phyloP scores from a whole-genome alignment of 2,329 filamentous ascomycete genomes.

The Aspergillus pseudotamarii region DNA sequence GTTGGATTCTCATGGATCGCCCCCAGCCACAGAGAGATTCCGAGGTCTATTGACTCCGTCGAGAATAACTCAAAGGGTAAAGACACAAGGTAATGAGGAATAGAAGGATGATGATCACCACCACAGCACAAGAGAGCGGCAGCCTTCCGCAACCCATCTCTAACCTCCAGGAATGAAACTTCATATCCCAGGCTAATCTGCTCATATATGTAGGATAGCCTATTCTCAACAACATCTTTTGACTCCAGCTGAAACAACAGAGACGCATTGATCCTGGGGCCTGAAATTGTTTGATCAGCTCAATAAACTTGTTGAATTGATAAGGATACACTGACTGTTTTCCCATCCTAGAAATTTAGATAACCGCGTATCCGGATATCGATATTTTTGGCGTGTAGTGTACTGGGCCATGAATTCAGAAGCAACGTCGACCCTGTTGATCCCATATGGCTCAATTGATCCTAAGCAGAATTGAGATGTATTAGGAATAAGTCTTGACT shows the following conservation, averaged over 20 bases:
- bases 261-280: constrained; percentile 10
- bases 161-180: constrained; percentile 73
- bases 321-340: constrained; percentile 18
- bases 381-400: constrained; percentile 93
- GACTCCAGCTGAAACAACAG: constrained; percentile 20
- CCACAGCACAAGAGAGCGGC: constrained; percentile 83
- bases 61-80: constrained; percentile 94
- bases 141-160: constrained; percentile 79
- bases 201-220: constrained; percentile 72
- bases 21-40: constrained; percentile 93
- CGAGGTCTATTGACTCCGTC: constrained; percentile 92
- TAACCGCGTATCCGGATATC: constrained; percentile 72
- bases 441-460: constrained; percentile 75
- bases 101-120: constrained; percentile 72
- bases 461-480: constrained; percentile 27
- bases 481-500: neutral
- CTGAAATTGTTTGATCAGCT: constrained; percentile 15
- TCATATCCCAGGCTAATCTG: constrained; percentile 69
- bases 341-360: constrained; percentile 14
- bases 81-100: constrained; percentile 83
- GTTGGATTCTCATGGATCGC: constrained; percentile 94
- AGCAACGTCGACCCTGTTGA: constrained; percentile 80
- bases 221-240: constrained; percentile 52
- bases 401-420: constrained; percentile 98
- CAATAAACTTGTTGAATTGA: neutral